These are phyloP conservation scores for Pueraria montana DNA, from an alignment of 306 rosid genomes.

Conservation along the genomic window DNA sequence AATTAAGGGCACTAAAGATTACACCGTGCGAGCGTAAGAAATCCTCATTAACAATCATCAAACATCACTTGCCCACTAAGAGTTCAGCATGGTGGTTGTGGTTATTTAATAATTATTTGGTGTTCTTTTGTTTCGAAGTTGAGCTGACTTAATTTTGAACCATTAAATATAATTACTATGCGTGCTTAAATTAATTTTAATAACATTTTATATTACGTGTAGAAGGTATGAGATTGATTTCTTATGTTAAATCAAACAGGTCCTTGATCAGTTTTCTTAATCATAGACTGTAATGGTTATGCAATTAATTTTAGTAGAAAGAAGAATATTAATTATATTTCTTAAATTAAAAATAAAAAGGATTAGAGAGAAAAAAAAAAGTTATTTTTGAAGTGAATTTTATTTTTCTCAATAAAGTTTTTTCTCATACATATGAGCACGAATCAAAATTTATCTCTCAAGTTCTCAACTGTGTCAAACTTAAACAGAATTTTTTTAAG, in stretches of 20 bases:
- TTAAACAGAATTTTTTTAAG: background rate
- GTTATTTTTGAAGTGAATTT: background rate
- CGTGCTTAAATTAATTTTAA: background rate
- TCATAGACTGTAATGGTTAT: background rate
- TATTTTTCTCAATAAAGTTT: background rate
- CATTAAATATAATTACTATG: too few relatives aligned
- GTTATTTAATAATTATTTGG: background rate
- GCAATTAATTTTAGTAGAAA: too few relatives aligned
- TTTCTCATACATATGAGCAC: background rate
- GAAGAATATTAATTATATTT: background rate
- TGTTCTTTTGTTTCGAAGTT: background rate
- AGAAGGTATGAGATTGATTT: background rate
- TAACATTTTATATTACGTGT: too few relatives aligned
- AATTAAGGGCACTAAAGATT: background rate
- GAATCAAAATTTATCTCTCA: background rate
- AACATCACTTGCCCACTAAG: background rate
- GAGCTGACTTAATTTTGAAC: background rate
- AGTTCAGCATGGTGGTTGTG: too few relatives aligned
- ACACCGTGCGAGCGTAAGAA: background rate
- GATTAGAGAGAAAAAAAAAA: too few relatives aligned
- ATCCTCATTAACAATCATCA: background rate
- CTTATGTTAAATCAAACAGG: background rate
- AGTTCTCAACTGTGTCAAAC: background rate
- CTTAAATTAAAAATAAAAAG: background rate
- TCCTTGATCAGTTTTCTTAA: background rate